Percentiles rank a stretch among this genome's conserved stretches.
Evolutionary conservation across 1,139 yeast species (phyloP).

Genomic region (Geotrichum reessii): DNA sequence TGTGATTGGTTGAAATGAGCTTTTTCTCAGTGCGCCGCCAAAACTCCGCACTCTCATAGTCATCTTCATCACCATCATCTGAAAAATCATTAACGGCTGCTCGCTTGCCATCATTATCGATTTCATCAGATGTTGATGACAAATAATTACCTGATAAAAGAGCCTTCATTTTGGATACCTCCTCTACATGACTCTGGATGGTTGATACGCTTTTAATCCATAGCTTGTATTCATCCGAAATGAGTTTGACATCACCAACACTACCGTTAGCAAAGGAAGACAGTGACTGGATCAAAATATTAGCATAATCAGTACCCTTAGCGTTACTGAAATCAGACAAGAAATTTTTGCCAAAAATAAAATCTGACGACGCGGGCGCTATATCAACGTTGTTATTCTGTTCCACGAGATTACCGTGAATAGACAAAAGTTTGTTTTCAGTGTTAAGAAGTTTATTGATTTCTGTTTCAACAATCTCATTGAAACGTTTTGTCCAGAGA

Average conservation of each 20-base stretch:
- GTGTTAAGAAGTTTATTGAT: conserved; percentile 7
- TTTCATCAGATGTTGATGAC: background rate
- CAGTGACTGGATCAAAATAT: conserved; percentile 8
- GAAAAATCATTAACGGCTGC: conserved; percentile 4
- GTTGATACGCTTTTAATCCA: conserved; percentile 17
- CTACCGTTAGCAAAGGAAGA: conserved; percentile 16
- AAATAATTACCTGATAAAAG: conserved; percentile 4
- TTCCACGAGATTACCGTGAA: conserved; percentile 16
- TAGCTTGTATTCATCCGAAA: conserved; percentile 14
- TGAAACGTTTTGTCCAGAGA: conserved; percentile 24
- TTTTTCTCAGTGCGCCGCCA: conserved; percentile 15
- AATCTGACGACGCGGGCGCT: conserved; percentile 5
- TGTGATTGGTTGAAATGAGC: conserved; percentile 9
- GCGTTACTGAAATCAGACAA: conserved; percentile 3
- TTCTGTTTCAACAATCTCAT: conserved; percentile 14
- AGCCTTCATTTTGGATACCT: conserved; percentile 14
- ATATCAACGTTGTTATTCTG: background rate
- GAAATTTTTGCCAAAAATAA: conserved; percentile 16
- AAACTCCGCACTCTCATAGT: conserved; percentile 15
- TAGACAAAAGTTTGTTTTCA: conserved; percentile 15
- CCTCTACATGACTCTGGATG: conserved; percentile 15
- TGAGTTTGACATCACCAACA: conserved; percentile 14
- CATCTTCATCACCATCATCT: conserved; percentile 11
- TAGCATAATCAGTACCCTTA: conserved; percentile 14
- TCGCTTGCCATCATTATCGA: conserved; percentile 2